These are phyloP conservation scores for Solanum tarapatanum DNA, from an alignment of 257 asterid genomes.

Conservation along the genomic window DNA sequence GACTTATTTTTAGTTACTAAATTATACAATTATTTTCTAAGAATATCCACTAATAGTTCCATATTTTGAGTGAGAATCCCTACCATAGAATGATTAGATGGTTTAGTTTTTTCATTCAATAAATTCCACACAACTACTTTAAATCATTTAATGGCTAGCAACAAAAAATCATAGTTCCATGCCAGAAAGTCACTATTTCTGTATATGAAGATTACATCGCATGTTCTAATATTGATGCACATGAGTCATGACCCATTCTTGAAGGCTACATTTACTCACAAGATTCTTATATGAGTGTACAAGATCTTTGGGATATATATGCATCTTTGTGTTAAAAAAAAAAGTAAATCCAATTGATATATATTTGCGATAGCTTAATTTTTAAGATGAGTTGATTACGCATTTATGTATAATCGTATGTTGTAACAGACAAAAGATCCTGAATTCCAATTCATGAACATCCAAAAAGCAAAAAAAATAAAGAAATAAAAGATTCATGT, in stretches of 20 bases:
- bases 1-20: background rate
- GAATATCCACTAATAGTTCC: background rate
- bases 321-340: background rate
- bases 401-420: background rate
- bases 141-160: background rate
- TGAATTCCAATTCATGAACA: background rate
- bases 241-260: background rate
- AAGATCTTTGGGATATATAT: background rate
- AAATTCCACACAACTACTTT: background rate
- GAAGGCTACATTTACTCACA: background rate
- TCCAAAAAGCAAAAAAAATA: background rate
- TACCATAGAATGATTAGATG: background rate
- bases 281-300: background rate
- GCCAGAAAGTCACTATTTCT: background rate
- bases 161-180: background rate
- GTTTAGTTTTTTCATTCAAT: background rate
- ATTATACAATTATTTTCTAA: background rate
- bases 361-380: background rate
- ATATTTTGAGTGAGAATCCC: background rate
- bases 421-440: rapidly evolving
- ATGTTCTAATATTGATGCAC: background rate
- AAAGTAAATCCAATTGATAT: background rate
- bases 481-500: background rate
- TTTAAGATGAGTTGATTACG: background rate
- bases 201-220: background rate